phyloP scores from a whole-genome alignment of 2,329 filamentous ascomycete species.

The Knufia fluminis region DNA sequence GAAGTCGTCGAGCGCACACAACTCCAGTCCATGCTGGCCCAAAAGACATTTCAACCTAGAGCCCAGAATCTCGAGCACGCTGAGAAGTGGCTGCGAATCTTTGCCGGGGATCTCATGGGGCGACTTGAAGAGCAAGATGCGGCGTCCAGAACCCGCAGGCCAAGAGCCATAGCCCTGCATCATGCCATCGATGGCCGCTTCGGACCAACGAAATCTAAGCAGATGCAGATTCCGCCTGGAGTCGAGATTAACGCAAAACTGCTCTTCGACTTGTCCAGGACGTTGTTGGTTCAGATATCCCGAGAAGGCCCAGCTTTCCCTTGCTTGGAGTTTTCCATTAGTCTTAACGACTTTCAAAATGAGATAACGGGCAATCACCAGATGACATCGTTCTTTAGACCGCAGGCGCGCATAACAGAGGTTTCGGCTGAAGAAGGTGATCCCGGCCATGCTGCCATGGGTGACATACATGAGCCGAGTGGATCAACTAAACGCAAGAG shows the following conservation, averaged over 20 bases:
- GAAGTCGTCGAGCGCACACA: conserved; percentile 85
- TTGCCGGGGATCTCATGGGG: conserved; percentile 79
- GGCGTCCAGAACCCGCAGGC: conserved; percentile 49
- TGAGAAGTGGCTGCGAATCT: conserved; percentile 76
- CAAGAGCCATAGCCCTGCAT: conserved; percentile 74
- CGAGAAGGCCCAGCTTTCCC: conserved; percentile 75
- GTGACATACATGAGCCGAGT: no score
- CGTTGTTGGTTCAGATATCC: conserved; percentile 66
- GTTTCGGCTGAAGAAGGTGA: no score
- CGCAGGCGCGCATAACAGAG: no score
- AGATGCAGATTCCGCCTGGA: conserved; percentile 65
- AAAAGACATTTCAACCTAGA: conserved; percentile 80
- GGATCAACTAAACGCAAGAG: not conserved
- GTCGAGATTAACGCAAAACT: conserved; percentile 60
- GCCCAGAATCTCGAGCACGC: conserved; percentile 72
- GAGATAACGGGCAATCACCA: conserved; percentile 62
- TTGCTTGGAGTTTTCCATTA: conserved; percentile 74
- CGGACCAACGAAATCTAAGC: conserved; percentile 62
- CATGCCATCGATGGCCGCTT: conserved; percentile 51
- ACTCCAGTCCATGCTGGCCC: conserved; percentile 93
- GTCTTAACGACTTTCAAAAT: conserved; percentile 85
- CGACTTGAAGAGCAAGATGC: conserved; percentile 83
- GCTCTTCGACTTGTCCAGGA: conserved; percentile 66
- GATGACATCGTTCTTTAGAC: conserved; percentile 50
- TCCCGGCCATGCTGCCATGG: no score